Percentiles rank a stretch among this genome's conserved stretches.
Evolutionary conservation across 768 basidiomycete species (phyloP).

Genomic region (Pleurotus pulmonarius): DNA sequence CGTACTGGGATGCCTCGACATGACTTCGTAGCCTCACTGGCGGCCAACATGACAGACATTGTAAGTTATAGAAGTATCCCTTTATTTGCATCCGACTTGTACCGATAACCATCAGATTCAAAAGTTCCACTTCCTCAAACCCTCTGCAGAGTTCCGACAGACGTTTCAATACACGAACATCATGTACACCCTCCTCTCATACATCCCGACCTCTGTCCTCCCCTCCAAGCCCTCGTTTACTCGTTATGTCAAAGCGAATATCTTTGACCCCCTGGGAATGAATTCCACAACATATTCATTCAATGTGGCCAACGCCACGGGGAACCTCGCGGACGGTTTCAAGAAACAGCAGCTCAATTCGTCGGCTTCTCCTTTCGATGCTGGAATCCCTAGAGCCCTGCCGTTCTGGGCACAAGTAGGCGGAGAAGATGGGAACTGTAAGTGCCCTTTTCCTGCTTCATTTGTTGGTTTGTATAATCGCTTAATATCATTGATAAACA

Average conservation of each 20-base stretch:
- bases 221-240: constrained; percentile 21
- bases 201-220: constrained; percentile 21
- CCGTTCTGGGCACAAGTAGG: too few species aligned
- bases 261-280: constrained; percentile 25
- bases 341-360: too few species aligned
- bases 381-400: too few species aligned
- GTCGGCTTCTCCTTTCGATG: too few species aligned
- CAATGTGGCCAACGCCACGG: constrained; percentile 19
- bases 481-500: background rate
- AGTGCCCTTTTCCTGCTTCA: too few species aligned
- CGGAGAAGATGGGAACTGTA: too few species aligned
- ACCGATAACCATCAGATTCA: too few species aligned
- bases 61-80: background rate
- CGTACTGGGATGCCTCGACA: constrained; percentile 23
- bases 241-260: constrained; percentile 26
- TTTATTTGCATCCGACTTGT: too few species aligned
- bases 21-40: constrained; percentile 6
- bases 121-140: constrained; percentile 19
- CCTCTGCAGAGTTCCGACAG: constrained; percentile 25
- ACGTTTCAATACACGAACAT: constrained; percentile 25
- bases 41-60: background rate
- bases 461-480: too few species aligned
- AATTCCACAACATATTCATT: constrained; percentile 26
- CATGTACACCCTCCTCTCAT: constrained; percentile 24
- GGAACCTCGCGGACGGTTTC: constrained; percentile 22